Percentiles rank a stretch among this genome's conserved stretches.
phyloP scores from a whole-genome alignment of 495 filamentous ascomycete genomes.

The Aspergillus asperescens region DNA sequence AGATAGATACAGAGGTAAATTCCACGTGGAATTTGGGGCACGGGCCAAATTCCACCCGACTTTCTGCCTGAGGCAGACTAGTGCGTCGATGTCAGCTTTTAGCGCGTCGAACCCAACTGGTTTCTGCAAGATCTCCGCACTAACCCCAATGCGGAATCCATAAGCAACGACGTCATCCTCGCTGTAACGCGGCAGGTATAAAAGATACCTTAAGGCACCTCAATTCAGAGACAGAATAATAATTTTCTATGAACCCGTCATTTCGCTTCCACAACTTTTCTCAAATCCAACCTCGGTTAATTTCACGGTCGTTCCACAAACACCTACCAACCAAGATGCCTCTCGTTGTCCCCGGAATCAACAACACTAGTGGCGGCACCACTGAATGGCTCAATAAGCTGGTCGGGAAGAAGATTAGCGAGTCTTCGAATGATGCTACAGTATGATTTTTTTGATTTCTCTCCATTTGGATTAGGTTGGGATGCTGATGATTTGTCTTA shows the following conservation, averaged over 20 bases:
- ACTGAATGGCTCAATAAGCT: slow-evolving; percentile 70
- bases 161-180: background rate
- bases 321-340: slow-evolving; percentile 51
- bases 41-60: too few species aligned
- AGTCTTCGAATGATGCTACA: slow-evolving; percentile 39
- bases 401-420: slow-evolving; percentile 65
- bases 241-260: background rate
- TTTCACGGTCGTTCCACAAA: background rate
- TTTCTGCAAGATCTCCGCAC: background rate
- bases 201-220: background rate
- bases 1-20: too few species aligned
- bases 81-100: background rate
- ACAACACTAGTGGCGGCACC: slow-evolving; percentile 44
- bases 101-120: too few species aligned
- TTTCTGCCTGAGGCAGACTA: too few species aligned
- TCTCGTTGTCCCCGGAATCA: slow-evolving; percentile 73
- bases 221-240: background rate
- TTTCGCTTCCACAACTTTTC: background rate
- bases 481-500: background rate
- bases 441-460: slow-evolving; percentile 34
- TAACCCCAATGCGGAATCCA: background rate
- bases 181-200: background rate
- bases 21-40: too few species aligned
- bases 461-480: background rate
- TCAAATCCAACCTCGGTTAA: background rate